Percentiles rank a stretch among this genome's conserved stretches.
phyloP scores from a whole-genome alignment of 2,329 filamentous ascomycete species.

The Ophiostoma australiae region DNA sequence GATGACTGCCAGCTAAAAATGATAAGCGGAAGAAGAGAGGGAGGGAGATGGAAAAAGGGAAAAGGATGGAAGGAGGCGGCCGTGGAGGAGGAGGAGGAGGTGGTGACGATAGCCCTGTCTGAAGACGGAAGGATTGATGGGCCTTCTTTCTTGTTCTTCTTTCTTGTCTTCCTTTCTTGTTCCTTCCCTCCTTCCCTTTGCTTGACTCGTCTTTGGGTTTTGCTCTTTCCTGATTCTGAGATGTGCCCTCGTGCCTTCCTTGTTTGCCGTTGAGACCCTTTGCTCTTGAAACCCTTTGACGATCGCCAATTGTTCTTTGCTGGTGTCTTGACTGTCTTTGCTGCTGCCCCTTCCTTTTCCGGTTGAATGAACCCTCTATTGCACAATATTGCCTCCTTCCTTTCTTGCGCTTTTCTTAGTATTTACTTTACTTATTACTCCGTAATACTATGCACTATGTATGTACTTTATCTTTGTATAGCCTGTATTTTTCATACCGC shows the following conservation, averaged over 20 bases:
- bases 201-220: background rate
- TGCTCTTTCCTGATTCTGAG: background rate
- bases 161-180: background rate
- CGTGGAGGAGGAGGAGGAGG: background rate
- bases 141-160: background rate
- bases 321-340: background rate
- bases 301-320: background rate
- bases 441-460: too few species aligned
- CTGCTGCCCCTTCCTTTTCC: background rate
- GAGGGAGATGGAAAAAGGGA: background rate
- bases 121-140: constrained; percentile 3
- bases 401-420: background rate
- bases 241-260: constrained; percentile 4
- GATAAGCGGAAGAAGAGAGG: background rate
- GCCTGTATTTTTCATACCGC: constrained; percentile 11
- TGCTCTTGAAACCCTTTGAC: background rate
- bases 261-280: background rate
- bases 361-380: background rate
- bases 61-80: background rate
- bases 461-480: background rate
- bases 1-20: background rate
- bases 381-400: background rate
- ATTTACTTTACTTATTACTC: background rate
- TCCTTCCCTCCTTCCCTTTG: background rate
- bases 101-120: constrained; percentile 10